phyloP scores from a whole-genome alignment of 331 rosid genomes.

The Quercus phellos region DNA sequence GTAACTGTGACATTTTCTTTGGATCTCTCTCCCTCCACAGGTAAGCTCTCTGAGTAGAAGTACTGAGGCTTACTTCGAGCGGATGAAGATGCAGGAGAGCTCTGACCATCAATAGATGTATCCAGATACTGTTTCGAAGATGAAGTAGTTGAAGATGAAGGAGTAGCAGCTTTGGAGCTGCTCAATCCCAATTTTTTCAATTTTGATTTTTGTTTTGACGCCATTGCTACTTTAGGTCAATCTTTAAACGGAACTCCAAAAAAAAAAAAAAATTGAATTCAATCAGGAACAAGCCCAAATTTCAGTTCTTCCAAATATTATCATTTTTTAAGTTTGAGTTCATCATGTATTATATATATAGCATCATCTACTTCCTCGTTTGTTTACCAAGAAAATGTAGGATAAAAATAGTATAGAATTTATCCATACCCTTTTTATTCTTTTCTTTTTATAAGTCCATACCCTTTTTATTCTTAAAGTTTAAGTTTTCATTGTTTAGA shows the following conservation, averaged over 20 bases:
- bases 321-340: neutral
- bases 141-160: constrained; percentile 78
- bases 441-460: neutral
- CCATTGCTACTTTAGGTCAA: constrained; percentile 55
- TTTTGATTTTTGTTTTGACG: constrained; percentile 55
- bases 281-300: neutral
- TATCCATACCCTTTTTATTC: neutral
- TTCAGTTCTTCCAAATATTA: neutral
- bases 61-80: constrained; percentile 76
- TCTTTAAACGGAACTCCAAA: constrained; percentile 33
- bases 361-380: neutral
- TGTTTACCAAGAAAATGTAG: neutral
- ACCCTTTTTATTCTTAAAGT: neutral
- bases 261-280: constrained; percentile 6
- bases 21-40: constrained; percentile 39
- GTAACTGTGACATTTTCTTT: constrained; percentile 97
- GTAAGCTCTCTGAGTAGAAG: constrained; percentile 49
- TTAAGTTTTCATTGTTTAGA: neutral
- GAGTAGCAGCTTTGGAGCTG: constrained; percentile 53
- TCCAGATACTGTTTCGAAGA: constrained; percentile 75
- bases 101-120: constrained; percentile 71
- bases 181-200: constrained; percentile 41
- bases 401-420: neutral
- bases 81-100: constrained; percentile 91
- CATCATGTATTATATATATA: neutral